These are phyloP conservation scores for Cladophialophora chaetospira DNA, from an alignment of 2,329 filamentous ascomycete species.

Conservation along the genomic window DNA sequence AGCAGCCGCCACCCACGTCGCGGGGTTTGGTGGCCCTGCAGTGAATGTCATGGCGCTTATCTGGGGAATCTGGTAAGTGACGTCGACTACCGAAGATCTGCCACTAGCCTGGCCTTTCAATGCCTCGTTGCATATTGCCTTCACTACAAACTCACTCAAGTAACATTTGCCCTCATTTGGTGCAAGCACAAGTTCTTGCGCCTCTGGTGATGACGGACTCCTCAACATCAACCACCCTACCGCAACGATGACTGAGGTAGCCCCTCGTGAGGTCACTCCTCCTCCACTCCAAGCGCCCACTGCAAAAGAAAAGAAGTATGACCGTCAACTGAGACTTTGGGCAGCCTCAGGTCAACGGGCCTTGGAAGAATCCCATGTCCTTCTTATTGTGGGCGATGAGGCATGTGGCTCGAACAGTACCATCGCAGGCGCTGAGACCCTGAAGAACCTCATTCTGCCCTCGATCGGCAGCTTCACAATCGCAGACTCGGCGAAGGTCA, in stretches of 20 bases:
- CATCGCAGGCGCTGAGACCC: slow-evolving; percentile 81
- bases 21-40: too few species aligned
- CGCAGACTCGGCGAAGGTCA: slow-evolving; percentile 75
- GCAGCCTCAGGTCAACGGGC: slow-evolving; percentile 88
- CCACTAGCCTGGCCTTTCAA: too few species aligned
- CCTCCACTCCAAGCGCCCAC: slow-evolving; percentile 56
- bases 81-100: not conserved
- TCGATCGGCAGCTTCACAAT: slow-evolving; percentile 92
- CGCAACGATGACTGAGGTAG: slow-evolving; percentile 27
- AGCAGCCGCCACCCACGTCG: too few species aligned
- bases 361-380: slow-evolving; percentile 86
- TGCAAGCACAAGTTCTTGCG: not conserved
- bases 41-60: not conserved
- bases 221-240: not conserved
- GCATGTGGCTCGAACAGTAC: slow-evolving; percentile 31
- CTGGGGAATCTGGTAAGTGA: not conserved
- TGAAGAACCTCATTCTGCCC: slow-evolving; percentile 96
- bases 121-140: too few species aligned
- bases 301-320: slow-evolving; percentile 77
- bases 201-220: not conserved
- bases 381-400: slow-evolving; percentile 71
- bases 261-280: slow-evolving; percentile 39
- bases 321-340: slow-evolving; percentile 93
- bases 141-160: not conserved
- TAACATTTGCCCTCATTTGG: not conserved